These are phyloP conservation scores for Penicillium soppii DNA, from an alignment of 495 filamentous ascomycete genomes.

Conservation along the genomic window DNA sequence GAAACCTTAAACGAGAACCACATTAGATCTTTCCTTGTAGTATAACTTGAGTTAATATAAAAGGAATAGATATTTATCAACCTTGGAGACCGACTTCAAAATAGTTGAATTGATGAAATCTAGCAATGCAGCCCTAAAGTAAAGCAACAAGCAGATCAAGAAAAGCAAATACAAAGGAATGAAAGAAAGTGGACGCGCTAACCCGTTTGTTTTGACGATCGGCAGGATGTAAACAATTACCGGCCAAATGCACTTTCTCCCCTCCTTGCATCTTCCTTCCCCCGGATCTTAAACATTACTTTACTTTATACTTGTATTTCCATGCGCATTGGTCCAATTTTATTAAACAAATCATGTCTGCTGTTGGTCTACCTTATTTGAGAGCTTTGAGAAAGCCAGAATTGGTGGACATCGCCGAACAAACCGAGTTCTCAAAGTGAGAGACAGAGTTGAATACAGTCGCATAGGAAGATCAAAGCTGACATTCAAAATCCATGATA, in stretches of 20 bases:
- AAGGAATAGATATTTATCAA: no score
- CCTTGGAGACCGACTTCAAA: no score
- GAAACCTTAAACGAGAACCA: no score
- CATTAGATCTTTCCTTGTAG: neutral
- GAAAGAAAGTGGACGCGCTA: slow-evolving; percentile 24
- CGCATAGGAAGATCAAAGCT: neutral
- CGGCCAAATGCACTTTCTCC: slow-evolving; percentile 15
- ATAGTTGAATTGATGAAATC: neutral
- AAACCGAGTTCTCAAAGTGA: slow-evolving; percentile 73
- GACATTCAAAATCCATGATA: slow-evolving; percentile 29
- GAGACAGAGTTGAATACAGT: slow-evolving; percentile 23
- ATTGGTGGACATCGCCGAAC: slow-evolving; percentile 70
- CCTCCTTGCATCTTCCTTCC: slow-evolving; percentile 25
- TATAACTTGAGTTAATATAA: neutral
- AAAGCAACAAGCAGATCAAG: neutral
- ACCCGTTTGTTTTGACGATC: slow-evolving; percentile 34
- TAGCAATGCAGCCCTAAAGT: neutral
- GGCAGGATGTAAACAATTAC: slow-evolving; percentile 32
- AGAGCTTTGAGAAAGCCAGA: slow-evolving; percentile 81
- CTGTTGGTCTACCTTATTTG: slow-evolving; percentile 70
- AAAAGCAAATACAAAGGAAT: neutral
- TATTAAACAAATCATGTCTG: slow-evolving; percentile 48
- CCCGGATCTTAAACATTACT: slow-evolving; percentile 4
- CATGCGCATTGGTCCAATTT: slow-evolving; percentile 13
- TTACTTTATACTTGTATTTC: slow-evolving; percentile 13